Conservation (phyloP, 2,329 filamentous ascomycete species). For the Bipolaris oryzae region DNA sequence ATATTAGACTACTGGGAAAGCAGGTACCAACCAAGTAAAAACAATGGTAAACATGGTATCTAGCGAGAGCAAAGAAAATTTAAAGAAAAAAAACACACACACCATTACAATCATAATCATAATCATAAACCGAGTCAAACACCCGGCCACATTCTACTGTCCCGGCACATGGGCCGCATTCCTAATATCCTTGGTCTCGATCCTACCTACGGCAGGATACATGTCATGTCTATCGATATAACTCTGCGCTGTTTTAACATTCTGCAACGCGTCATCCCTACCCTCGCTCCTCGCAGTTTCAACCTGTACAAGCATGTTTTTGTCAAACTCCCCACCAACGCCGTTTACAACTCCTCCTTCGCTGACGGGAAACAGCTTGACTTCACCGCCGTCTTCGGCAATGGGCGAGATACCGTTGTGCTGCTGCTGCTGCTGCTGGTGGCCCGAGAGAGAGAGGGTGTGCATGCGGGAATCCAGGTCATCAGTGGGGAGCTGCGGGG, state of each 20-base stretch:
- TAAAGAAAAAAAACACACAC: too few species aligned
- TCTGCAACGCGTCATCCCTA: constrained; percentile 23
- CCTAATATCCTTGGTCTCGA: constrained; percentile 50
- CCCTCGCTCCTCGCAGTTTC: constrained; percentile 35
- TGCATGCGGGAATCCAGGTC: constrained; percentile 35
- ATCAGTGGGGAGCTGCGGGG: constrained; percentile 18
- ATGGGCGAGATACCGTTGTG: constrained; percentile 13
- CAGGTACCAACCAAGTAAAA: too few species aligned
- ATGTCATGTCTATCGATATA: constrained; percentile 53
- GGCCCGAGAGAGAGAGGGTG: constrained; percentile 19
- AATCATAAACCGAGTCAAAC: not conserved
- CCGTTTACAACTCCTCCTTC: not conserved
- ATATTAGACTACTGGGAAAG: too few species aligned
- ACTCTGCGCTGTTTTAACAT: constrained; percentile 43
- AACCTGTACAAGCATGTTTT: constrained; percentile 36
- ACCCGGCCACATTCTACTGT: not conserved
- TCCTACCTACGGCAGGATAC: constrained; percentile 44
- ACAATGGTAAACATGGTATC: not conserved
- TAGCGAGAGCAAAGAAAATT: not conserved
- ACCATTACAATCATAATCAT: not conserved
- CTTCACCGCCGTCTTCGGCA: constrained; percentile 16
- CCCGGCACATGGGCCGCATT: constrained; percentile 32
- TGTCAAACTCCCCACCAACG: constrained; percentile 14
- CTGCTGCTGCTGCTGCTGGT: too few species aligned
- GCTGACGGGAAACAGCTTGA: constrained; percentile 11